Evolutionary conservation across 164 flowering plant species (phyloP).

Genomic region (Taxillus chinensis): DNA sequence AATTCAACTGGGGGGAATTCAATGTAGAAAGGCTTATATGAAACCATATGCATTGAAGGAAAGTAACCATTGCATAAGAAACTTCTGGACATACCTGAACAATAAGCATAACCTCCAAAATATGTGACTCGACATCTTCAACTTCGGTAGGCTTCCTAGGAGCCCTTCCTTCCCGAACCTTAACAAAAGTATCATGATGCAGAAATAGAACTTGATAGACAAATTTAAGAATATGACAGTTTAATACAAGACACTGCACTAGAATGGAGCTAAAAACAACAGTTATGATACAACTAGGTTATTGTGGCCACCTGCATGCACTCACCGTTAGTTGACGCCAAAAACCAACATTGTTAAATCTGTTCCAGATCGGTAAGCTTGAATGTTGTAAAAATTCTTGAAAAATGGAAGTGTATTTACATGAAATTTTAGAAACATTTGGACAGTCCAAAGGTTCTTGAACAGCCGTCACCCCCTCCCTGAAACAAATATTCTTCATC

Average conservation of each 20-base stretch:
- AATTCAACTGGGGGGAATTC: background rate
- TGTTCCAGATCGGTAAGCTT: constrained; percentile 71
- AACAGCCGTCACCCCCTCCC: constrained; percentile 92
- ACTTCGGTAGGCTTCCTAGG: constrained; percentile 21
- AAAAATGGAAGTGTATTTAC: constrained; percentile 67
- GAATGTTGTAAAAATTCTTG: constrained; percentile 71
- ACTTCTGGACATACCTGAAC: constrained; percentile 52
- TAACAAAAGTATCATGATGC: constrained; percentile 1
- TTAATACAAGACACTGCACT: too few species aligned
- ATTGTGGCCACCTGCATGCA: background rate
- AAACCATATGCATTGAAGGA: background rate
- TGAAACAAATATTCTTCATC: constrained; percentile 18
- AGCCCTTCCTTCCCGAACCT: constrained; percentile 89
- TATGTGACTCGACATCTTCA: constrained; percentile 28
- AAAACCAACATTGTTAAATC: constrained; percentile 77
- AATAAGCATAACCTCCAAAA: constrained; percentile 84
- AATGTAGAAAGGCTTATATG: background rate
- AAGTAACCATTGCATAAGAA: background rate
- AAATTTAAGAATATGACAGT: background rate
- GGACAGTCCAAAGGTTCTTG: constrained; percentile 80
- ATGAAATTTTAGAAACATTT: constrained; percentile 67
- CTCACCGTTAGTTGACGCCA: constrained; percentile 93
- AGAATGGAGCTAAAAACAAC: too few species aligned
- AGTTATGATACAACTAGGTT: too few species aligned
- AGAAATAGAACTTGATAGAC: background rate